Percentiles rank a stretch among this genome's conserved stretches.
These are phyloP conservation scores for Backusella macrospora DNA, from an alignment of 192 early-diverging fungal species.

Conservation along the genomic window DNA sequence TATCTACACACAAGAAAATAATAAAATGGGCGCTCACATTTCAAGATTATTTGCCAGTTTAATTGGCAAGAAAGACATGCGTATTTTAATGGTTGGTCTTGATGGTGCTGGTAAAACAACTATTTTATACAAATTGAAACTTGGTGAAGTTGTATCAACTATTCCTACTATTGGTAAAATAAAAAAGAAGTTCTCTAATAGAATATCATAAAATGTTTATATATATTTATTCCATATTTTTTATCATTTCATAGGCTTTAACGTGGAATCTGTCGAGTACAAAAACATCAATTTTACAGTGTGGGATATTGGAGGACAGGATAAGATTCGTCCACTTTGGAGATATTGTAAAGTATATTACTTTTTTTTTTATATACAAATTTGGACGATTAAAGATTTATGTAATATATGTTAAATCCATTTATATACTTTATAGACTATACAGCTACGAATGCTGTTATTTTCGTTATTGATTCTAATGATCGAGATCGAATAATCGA, in stretches of 20 bases:
- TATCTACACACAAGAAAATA: background rate
- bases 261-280: conserved; percentile 97
- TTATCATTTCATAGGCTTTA: conserved; percentile 94
- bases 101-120: conserved; percentile 97
- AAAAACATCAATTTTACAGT: conserved; percentile 97
- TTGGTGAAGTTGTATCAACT: conserved; percentile 97
- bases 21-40: conserved; percentile 37
- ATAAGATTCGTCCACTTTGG: conserved; percentile 97
- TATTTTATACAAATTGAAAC: conserved; percentile 97
- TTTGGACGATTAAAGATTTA: background rate
- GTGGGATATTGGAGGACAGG: conserved; percentile 99
- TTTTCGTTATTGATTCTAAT: conserved; percentile 96
- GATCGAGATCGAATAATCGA: conserved; percentile 92
- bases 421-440: conserved; percentile 63
- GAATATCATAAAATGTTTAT: background rate
- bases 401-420: background rate
- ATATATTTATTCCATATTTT: too few relatives aligned
- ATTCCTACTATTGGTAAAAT: conserved; percentile 94
- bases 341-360: conserved; percentile 81
- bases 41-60: conserved; percentile 75
- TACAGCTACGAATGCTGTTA: conserved; percentile 94
- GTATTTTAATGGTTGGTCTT: conserved; percentile 92
- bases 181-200: background rate
- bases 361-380: background rate
- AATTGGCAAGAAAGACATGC: conserved; percentile 93